Evolutionary conservation across 2,329 filamentous ascomycete genomes (phyloP).

Genomic region (Penicillium sp.): DNA sequence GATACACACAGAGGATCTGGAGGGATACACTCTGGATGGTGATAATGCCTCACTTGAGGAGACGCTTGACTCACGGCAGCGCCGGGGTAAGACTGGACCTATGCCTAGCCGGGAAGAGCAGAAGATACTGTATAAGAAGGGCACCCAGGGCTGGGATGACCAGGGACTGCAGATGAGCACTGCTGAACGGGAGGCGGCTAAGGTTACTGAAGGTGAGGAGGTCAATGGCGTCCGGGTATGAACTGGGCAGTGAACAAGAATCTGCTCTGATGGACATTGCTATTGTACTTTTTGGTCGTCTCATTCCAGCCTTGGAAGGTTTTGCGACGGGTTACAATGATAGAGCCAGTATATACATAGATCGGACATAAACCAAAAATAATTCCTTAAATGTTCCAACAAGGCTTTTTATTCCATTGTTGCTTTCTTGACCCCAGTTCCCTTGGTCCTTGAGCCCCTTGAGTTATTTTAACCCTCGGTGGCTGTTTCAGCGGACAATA

Average conservation of each 20-base stretch:
- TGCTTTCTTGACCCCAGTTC: background rate
- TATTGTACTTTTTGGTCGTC: background rate
- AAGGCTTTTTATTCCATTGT: background rate
- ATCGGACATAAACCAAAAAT: background rate
- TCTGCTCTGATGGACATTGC: background rate
- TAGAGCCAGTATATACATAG: slow-evolving; percentile 9
- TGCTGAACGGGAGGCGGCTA: slow-evolving; percentile 33
- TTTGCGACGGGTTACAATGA: background rate
- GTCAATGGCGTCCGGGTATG: slow-evolving; percentile 30
- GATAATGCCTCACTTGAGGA: slow-evolving; percentile 43
- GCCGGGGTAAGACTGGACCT: slow-evolving; percentile 38
- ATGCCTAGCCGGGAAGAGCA: slow-evolving; percentile 36
- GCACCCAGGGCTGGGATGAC: slow-evolving; percentile 43
- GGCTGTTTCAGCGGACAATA: slow-evolving; percentile 2
- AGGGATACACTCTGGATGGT: slow-evolving; percentile 32
- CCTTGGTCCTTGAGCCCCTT: background rate
- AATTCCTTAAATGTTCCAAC: background rate
- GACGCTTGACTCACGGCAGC: slow-evolving; percentile 40
- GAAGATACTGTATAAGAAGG: slow-evolving; percentile 36
- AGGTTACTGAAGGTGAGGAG: slow-evolving; percentile 32
- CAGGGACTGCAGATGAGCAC: slow-evolving; percentile 40
- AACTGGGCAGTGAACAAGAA: slow-evolving; percentile 5
- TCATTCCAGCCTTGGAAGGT: background rate
- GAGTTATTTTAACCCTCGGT: background rate
- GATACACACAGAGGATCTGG: slow-evolving; percentile 47